Evolutionary conservation across 305 asterid genomes (phyloP).

Genomic region (Solanum chacoense): DNA sequence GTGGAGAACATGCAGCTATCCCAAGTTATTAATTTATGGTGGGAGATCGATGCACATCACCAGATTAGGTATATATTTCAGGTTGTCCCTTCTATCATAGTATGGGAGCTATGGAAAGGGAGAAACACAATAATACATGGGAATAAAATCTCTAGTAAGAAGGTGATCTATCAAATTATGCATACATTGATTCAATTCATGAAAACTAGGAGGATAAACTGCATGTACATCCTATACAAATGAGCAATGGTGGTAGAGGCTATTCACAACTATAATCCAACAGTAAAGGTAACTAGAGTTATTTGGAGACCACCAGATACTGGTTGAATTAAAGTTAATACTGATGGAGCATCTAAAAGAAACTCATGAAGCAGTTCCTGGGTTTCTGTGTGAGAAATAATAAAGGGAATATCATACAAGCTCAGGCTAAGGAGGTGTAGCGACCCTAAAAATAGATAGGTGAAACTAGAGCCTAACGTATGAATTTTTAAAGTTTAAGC

Average conservation of each 20-base stretch:
- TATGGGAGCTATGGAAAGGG: background rate
- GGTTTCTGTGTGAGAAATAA: background rate
- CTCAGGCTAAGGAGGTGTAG: background rate
- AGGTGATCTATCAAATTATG: background rate
- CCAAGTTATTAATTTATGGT: background rate
- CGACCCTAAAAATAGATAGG: too few relatives aligned
- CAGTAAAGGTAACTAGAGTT: background rate
- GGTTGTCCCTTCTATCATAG: background rate
- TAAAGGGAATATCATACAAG: background rate
- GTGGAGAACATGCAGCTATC: background rate
- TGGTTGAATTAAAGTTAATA: background rate
- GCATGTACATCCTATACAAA: background rate
- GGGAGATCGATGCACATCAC: background rate
- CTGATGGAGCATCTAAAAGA: background rate
- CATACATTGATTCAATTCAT: background rate
- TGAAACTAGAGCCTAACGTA: too few relatives aligned
- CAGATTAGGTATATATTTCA: background rate
- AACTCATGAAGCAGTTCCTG: background rate
- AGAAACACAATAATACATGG: background rate
- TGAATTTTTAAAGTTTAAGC: too few relatives aligned
- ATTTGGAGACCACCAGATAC: background rate
- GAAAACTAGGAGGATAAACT: background rate
- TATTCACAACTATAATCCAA: background rate
- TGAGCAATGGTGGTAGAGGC: background rate
- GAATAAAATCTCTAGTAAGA: background rate